Conservation (phyloP, 371 early-diverging fungal species). For the Zopfochytrium polystomum region DNA sequence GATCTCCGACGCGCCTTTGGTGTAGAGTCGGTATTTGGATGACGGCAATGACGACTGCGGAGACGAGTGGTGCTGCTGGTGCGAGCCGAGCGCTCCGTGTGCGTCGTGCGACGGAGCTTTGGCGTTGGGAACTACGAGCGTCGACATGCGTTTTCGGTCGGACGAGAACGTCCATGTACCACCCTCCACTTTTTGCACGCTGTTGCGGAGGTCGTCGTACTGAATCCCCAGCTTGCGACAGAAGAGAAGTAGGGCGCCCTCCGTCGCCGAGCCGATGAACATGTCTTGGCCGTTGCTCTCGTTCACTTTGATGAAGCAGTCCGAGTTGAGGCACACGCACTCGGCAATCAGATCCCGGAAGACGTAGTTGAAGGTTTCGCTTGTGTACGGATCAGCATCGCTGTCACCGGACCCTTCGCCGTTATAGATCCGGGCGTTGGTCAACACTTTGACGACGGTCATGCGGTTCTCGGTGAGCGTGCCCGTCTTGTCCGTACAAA, state of each 20-base stretch:
- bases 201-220: slow-evolving; percentile 34
- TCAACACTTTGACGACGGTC: slow-evolving; percentile 73
- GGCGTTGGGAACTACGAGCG: slow-evolving; percentile 32
- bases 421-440: slow-evolving; percentile 35
- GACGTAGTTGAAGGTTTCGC: slow-evolving; percentile 21
- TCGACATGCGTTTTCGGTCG: slow-evolving; percentile 49
- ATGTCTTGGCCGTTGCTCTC: slow-evolving; percentile 35
- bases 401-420: slow-evolving; percentile 46
- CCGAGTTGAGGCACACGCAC: slow-evolving; percentile 44
- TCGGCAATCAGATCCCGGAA: slow-evolving; percentile 36
- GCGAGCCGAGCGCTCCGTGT: neutral
- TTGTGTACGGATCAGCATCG: slow-evolving; percentile 22
- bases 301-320: slow-evolving; percentile 45
- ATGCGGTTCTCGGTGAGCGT: slow-evolving; percentile 95
- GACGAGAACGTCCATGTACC: slow-evolving; percentile 49
- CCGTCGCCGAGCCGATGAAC: slow-evolving; percentile 52
- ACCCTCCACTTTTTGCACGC: slow-evolving; percentile 35
- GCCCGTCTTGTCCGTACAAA: slow-evolving; percentile 97
- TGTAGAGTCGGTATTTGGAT: slow-evolving; percentile 31
- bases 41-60: too few species aligned
- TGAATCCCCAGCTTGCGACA: slow-evolving; percentile 40
- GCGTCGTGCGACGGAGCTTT: neutral
- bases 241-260: slow-evolving; percentile 47
- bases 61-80: too few species aligned
- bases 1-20: slow-evolving; percentile 50